Conservation (phyloP, 179 eudicot genomes). For the Monotropa hypopitys region DNA sequence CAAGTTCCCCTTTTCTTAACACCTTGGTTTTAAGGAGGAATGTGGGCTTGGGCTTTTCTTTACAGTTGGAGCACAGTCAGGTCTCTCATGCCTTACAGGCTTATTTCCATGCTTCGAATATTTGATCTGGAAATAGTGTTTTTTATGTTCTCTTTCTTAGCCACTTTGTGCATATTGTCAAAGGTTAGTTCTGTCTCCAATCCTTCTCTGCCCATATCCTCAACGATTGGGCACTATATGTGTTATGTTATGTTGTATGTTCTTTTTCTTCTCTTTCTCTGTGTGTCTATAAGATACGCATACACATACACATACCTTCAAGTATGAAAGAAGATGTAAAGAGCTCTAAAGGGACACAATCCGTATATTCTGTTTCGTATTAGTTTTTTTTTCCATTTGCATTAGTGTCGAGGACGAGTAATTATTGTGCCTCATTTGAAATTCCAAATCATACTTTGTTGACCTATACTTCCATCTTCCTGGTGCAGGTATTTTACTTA, state of each 20-base stretch:
- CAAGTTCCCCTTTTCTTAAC: too few species aligned
- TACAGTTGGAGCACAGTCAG: too few species aligned
- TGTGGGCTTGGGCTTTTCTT: too few species aligned
- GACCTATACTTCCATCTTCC: constrained; percentile 1
- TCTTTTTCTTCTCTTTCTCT: neutral
- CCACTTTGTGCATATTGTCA: too few species aligned
- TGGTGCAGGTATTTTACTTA: constrained; percentile 67
- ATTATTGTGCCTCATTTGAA: neutral
- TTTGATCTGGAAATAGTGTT: neutral
- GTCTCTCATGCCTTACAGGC: neutral
- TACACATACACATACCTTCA: neutral
- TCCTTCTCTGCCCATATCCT: too few species aligned
- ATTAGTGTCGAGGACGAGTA: neutral
- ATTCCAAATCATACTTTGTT: neutral
- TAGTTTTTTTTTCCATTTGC: neutral
- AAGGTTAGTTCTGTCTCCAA: too few species aligned
- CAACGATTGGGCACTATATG: too few species aligned
- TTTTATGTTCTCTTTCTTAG: neutral
- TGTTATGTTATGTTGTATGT: too few species aligned
- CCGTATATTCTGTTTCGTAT: neutral
- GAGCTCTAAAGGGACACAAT: neutral
- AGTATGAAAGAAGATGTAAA: neutral
- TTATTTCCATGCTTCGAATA: neutral
- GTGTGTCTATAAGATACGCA: neutral
- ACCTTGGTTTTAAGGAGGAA: too few species aligned